A percentile compares a stretch with the other conserved stretches of the same genome.
These are phyloP conservation scores for Yamadazyma tumulicola DNA, from an alignment of 805 yeast genomes.

Conservation along the genomic window DNA sequence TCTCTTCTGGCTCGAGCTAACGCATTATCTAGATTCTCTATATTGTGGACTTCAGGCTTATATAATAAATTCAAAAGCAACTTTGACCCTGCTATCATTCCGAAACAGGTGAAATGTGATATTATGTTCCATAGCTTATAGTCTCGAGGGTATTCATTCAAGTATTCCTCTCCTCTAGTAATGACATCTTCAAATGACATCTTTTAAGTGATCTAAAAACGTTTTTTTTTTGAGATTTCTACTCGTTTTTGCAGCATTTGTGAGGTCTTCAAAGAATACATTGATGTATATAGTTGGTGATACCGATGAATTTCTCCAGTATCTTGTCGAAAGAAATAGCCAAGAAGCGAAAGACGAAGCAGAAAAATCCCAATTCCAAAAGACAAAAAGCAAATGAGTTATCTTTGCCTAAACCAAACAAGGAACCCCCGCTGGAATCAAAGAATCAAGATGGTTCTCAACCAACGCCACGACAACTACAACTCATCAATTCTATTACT, in stretches of 20 bases:
- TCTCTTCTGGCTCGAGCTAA: constrained; percentile 60
- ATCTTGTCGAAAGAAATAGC: constrained; percentile 47
- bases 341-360: constrained; percentile 31
- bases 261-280: no score
- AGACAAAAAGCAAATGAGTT: not conserved
- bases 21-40: constrained; percentile 64
- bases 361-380: constrained; percentile 1
- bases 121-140: constrained; percentile 60
- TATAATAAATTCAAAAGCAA: constrained; percentile 57
- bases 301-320: constrained; percentile 10
- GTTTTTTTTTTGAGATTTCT: not conserved
- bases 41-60: constrained; percentile 57
- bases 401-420: not conserved
- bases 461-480: constrained; percentile 3
- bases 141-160: constrained; percentile 58
- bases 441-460: not conserved
- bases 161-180: constrained; percentile 68
- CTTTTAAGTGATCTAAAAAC: constrained; percentile 2
- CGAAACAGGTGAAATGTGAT: constrained; percentile 64
- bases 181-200: constrained; percentile 74
- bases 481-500: constrained; percentile 14
- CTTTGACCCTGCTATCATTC: constrained; percentile 65
- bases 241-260: no score
- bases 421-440: not conserved
- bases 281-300: no score